A percentile compares a stretch with the other conserved stretches of the same genome.
These are phyloP conservation scores for Epichloe bromicola DNA, from an alignment of 2,329 filamentous ascomycete species.

Conservation along the genomic window DNA sequence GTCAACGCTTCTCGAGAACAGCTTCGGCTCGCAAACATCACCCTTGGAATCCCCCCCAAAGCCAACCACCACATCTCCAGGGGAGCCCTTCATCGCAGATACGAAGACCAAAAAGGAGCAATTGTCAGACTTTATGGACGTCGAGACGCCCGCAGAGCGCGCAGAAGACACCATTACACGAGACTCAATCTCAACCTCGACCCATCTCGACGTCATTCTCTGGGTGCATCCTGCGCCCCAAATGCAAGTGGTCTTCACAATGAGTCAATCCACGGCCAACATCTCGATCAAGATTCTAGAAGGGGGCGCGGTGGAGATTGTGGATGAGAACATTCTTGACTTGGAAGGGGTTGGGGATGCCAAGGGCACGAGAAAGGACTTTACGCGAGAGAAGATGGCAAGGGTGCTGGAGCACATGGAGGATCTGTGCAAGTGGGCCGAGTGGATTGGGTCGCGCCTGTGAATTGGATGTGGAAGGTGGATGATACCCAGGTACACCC, in stretches of 20 bases:
- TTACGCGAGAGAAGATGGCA: conserved; percentile 30
- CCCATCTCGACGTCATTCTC: conserved; percentile 39
- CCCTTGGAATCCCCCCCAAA: background rate
- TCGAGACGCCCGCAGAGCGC: background rate
- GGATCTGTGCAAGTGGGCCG: conserved; percentile 39
- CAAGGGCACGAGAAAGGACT: conserved; percentile 21
- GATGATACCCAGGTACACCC: background rate
- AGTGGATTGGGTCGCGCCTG: conserved; percentile 34
- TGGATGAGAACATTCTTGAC: conserved; percentile 38
- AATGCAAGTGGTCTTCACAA: conserved; percentile 41
- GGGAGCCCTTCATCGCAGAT: conserved; percentile 1
- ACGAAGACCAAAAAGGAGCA: conserved; percentile 19
- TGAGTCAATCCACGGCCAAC: conserved; percentile 33
- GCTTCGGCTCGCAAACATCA: conserved; percentile 33
- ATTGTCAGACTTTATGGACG: conserved; percentile 19
- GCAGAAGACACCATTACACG: background rate
- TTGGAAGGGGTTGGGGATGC: conserved; percentile 7
- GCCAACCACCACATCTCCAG: background rate
- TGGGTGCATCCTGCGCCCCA: conserved; percentile 36
- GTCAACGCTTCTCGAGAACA: conserved; percentile 48
- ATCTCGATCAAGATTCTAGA: conserved; percentile 45
- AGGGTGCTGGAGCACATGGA: conserved; percentile 35
- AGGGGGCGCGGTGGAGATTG: conserved; percentile 48
- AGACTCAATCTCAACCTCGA: background rate
- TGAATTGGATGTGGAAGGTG: conserved; percentile 5